phyloP scores from a whole-genome alignment of 768 basidiomycete species.

The Fomitopsis pulvina region DNA sequence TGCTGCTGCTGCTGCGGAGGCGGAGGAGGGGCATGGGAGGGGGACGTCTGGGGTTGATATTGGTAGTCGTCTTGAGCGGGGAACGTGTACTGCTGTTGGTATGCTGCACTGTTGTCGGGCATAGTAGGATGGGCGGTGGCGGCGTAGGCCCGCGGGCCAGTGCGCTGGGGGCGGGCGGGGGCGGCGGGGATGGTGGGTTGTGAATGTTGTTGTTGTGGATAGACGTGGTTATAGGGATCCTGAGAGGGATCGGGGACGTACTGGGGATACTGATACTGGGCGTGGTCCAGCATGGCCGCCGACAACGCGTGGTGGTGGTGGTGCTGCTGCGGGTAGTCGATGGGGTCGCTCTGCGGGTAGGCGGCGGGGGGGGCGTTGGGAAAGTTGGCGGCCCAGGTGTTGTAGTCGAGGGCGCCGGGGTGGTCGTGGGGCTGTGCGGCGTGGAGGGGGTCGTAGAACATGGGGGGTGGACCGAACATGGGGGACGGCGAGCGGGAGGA shows the following conservation, averaged over 20 bases:
- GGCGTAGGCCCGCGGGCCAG: constrained; percentile 9
- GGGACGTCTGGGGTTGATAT: too few species aligned
- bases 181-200: background rate
- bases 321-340: constrained; percentile 3
- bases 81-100: constrained; percentile 6
- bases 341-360: background rate
- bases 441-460: constrained; percentile 17
- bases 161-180: constrained; percentile 11
- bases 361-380: background rate
- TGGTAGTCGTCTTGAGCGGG: too few species aligned
- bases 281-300: constrained; percentile 4
- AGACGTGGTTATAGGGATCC: constrained; percentile 5
- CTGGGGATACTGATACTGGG: constrained; percentile 13
- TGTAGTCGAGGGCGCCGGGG: constrained; percentile 9
- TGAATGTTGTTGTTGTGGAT: constrained; percentile 6
- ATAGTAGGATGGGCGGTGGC: background rate
- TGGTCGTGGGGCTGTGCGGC: constrained; percentile 9
- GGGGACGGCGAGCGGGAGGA: background rate
- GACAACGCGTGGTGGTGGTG: constrained; percentile 6
- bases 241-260: constrained; percentile 2
- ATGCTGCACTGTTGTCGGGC: constrained; percentile 7
- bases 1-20: too few species aligned
- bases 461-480: constrained; percentile 18
- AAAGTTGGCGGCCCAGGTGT: constrained; percentile 16
- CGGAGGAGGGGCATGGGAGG: too few species aligned